Evolutionary conservation across 2,329 filamentous ascomycete species (phyloP).

Genomic region (Juglanconis juglandina): DNA sequence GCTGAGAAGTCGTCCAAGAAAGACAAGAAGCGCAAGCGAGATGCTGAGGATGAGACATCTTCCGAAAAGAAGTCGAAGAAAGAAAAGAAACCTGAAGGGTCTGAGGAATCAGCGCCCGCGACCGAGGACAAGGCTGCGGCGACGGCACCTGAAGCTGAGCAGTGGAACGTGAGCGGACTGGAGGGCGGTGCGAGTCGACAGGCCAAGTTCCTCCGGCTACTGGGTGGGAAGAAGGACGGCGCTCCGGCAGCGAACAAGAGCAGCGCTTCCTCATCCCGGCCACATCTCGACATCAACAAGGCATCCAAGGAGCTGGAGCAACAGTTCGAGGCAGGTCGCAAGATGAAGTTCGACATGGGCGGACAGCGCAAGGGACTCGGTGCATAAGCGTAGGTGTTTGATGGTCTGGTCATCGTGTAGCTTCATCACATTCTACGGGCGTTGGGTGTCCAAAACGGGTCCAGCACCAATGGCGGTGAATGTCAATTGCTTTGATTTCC

Average conservation of each 20-base stretch:
- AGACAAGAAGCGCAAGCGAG: slow-evolving; percentile 21
- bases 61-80: slow-evolving; percentile 24
- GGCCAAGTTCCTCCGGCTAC: slow-evolving; percentile 54
- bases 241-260: slow-evolving; percentile 18
- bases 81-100: slow-evolving; percentile 21
- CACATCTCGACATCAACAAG: slow-evolving; percentile 33
- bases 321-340: slow-evolving; percentile 56
- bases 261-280: slow-evolving; percentile 17
- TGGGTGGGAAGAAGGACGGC: slow-evolving; percentile 49
- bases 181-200: slow-evolving; percentile 50
- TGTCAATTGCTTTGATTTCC: slow-evolving; percentile 8
- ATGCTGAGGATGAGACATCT: slow-evolving; percentile 22
- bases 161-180: slow-evolving; percentile 52
- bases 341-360: slow-evolving; percentile 50
- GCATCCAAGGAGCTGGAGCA: slow-evolving; percentile 52
- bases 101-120: slow-evolving; percentile 18
- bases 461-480: not conserved
- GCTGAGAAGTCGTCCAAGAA: slow-evolving; percentile 19
- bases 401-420: not conserved
- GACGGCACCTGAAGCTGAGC: slow-evolving; percentile 31
- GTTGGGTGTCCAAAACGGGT: not conserved
- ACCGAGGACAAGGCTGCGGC: slow-evolving; percentile 16
- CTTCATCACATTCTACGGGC: not conserved
- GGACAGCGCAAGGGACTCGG: slow-evolving; percentile 51
- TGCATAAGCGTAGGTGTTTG: slow-evolving; percentile 32